Base-by-base conservation (phyloP, 371 early-diverging fungal species). In the Mortierella sp. region DNA sequence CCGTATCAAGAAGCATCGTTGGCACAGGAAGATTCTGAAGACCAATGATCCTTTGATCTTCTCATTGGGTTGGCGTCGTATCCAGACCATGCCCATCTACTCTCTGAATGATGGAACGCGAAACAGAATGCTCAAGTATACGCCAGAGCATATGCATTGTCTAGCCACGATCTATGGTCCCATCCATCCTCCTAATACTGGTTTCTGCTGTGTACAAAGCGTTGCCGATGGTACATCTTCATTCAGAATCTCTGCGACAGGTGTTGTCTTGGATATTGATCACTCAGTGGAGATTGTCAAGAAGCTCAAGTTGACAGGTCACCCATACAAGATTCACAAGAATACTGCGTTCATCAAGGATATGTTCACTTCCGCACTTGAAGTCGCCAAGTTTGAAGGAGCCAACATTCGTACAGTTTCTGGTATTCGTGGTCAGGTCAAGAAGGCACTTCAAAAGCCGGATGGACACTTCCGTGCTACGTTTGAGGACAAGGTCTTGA, bases 121-220 rank as follows among this genome's bases (percentile, higher is more conserved):
- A 58, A 99, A 98, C 86, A 92, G 98, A 68, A 95, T 98, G 96
- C 90, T 99, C 58, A 99, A 99, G 86, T 98, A 99, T 85, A 97
- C 99, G 8, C 99, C 99, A 8, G 97, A 98, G 85, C 98, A 98
- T 83, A 97, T 98, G 98, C 98, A 98, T 89, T 98, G 99, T 89
- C 83, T 96, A 63, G 98, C 97, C 16, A 94, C 96, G 0, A 93
- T 98, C 78, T 98, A 94, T 78, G 98, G 96, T 45, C 95, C 93
- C 61, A 92, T 94, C 47, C 94, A 96, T 63, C 92, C 96, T n/a
- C 97, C 97, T 37, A 97, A 96, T 67, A 97, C 98, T 9, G 97
- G 97, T 59, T 98, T 99, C 87, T 98, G 97, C 86, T 95, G 96
- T 26, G 93, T 96, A 63, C 94, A 94, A 72, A 91, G 90, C 51